Conservation (phyloP, 2,329 filamentous ascomycete genomes). For the Aspergillus sp. region DNA sequence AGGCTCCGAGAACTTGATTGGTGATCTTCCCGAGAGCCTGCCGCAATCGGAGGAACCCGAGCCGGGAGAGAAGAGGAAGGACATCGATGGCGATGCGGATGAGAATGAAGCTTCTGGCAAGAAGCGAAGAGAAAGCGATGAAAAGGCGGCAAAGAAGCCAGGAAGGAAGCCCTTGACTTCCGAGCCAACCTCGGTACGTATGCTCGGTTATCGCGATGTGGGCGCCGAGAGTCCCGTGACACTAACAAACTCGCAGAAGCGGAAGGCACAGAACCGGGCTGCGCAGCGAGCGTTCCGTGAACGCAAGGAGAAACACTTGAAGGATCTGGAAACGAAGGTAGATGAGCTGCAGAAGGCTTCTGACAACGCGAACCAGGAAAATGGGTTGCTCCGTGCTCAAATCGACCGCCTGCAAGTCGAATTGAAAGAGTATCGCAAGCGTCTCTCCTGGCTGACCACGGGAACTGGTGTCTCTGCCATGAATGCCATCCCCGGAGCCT, state of each 20-base stretch:
- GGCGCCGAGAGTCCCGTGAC: not conserved
- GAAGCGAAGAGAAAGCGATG: slow-evolving; percentile 75
- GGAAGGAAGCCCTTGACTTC: slow-evolving; percentile 93
- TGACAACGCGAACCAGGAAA: slow-evolving; percentile 80
- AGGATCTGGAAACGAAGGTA: slow-evolving; percentile 58
- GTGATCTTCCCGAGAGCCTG: slow-evolving; percentile 62
- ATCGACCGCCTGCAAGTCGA: slow-evolving; percentile 85
- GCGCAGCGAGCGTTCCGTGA: slow-evolving; percentile 92
- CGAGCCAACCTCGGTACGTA: slow-evolving; percentile 89
- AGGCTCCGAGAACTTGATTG: slow-evolving; percentile 70
- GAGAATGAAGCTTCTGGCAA: slow-evolving; percentile 66
- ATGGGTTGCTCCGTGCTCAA: slow-evolving; percentile 78
- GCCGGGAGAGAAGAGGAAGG: slow-evolving; percentile 64
- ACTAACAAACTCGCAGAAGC: slow-evolving; percentile 43
- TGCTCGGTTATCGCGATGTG: not conserved
- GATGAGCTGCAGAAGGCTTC: slow-evolving; percentile 75
- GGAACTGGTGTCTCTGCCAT: slow-evolving; percentile 51
- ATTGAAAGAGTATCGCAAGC: slow-evolving; percentile 86
- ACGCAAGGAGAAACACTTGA: slow-evolving; percentile 79
- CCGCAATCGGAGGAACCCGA: slow-evolving; percentile 49
- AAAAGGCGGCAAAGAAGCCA: slow-evolving; percentile 90
- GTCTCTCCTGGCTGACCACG: slow-evolving; percentile 65
- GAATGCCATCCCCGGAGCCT: slow-evolving; percentile 48
- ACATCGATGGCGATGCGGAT: slow-evolving; percentile 57
- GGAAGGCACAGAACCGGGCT: slow-evolving; percentile 90